Evolutionary conservation across 73 alveolate species (phyloP).

Genomic region (Blepharisma stoltei): DNA sequence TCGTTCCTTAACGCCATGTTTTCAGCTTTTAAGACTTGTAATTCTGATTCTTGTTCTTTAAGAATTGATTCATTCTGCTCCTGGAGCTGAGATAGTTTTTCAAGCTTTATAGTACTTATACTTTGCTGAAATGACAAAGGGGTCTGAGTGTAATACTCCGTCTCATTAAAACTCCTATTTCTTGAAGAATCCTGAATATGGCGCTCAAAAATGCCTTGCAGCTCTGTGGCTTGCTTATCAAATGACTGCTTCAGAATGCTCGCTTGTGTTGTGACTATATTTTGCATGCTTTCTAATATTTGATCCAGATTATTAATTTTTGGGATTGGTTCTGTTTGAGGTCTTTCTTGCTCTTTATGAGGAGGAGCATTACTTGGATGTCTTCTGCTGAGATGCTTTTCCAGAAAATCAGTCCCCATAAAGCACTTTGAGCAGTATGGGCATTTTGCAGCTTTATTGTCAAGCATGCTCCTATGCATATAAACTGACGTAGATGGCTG

Average conservation of each 20-base stretch:
- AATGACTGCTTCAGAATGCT: background rate
- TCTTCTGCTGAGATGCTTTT: background rate
- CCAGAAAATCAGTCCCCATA: background rate
- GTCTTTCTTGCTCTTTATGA: background rate
- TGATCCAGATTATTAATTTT: background rate
- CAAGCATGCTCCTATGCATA: background rate
- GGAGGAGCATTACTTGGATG: background rate
- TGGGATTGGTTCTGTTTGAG: background rate
- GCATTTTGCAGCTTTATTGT: background rate
- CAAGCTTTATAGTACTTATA: background rate
- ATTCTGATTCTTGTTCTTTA: too few relatives aligned
- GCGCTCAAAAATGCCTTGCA: background rate
- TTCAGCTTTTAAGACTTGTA: too few relatives aligned
- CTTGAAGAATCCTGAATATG: too few relatives aligned
- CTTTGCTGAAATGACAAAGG: conserved; percentile 5
- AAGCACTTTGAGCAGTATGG: background rate
- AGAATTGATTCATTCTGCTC: too few relatives aligned
- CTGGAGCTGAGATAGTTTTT: too few relatives aligned
- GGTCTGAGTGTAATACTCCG: background rate
- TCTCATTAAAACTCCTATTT: background rate
- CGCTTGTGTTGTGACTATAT: background rate
- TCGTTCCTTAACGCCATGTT: too few relatives aligned
- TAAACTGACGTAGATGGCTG: background rate
- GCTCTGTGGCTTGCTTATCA: background rate
- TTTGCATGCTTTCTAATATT: background rate